Evolutionary conservation across 2,329 filamentous ascomycete genomes (phyloP).

Genomic region (Sporothrix brasiliensis): DNA sequence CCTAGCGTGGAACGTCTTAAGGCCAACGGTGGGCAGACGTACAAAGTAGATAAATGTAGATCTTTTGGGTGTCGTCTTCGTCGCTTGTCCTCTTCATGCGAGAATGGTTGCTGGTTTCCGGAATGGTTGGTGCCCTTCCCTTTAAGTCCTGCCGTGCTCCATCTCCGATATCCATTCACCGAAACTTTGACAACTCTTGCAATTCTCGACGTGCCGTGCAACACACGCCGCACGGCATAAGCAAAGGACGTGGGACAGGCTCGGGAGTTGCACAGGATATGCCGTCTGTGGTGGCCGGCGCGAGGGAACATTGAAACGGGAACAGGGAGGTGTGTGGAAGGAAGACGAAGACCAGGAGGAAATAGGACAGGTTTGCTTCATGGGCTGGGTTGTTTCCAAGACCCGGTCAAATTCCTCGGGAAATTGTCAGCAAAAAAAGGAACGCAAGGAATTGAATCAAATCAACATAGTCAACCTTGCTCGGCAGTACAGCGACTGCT

Average conservation of each 20-base stretch:
- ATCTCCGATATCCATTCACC: no score
- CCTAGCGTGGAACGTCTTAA: not conserved
- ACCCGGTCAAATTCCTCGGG: constrained; percentile 10
- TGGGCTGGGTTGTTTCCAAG: not conserved
- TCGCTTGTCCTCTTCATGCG: not conserved
- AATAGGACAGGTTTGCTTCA: not conserved
- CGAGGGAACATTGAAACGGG: not conserved
- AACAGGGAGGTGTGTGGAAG: not conserved
- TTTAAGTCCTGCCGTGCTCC: no score
- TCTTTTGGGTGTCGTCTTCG: not conserved
- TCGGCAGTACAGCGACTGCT: not conserved
- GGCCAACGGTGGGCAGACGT: not conserved
- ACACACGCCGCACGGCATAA: constrained; percentile 5
- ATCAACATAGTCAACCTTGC: constrained; percentile 3
- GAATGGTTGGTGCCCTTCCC: not conserved
- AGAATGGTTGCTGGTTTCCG: constrained; percentile 10
- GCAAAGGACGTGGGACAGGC: constrained; percentile 1
- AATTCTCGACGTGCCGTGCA: not conserved
- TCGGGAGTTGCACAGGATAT: constrained; percentile 23
- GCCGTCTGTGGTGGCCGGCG: not conserved
- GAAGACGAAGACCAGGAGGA: not conserved
- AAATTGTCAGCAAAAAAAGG: constrained; percentile 3
- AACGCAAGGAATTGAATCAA: not conserved
- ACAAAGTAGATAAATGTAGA: constrained; percentile 10
- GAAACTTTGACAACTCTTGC: no score